Percentiles rank a stretch among this genome's conserved stretches.
phyloP scores from a whole-genome alignment of 495 filamentous ascomycete species.

The Annulohypoxylon moriforme region DNA sequence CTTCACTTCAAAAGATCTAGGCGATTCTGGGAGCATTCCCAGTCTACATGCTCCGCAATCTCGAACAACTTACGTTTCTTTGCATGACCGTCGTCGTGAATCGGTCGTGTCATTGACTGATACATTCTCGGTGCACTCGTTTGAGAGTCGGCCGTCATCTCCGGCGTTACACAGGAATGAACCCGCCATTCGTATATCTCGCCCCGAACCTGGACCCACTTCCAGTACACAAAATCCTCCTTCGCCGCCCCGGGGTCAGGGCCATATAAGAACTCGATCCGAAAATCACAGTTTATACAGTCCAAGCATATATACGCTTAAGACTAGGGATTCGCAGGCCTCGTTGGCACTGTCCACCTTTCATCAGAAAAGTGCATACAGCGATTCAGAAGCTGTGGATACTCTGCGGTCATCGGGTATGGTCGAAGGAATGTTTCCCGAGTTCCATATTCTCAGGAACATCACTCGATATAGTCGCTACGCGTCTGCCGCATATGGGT shows the following conservation, averaged over 20 bases:
- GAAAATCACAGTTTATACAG: slow-evolving; percentile 47
- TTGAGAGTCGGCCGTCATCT: slow-evolving; percentile 61
- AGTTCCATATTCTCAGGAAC: slow-evolving; percentile 74
- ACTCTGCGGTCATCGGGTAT: slow-evolving; percentile 66
- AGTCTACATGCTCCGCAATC: slow-evolving; percentile 49
- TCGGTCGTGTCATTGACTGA: slow-evolving; percentile 70
- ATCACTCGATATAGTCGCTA: slow-evolving; percentile 81
- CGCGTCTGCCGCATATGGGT: slow-evolving; percentile 80
- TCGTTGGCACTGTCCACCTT: slow-evolving; percentile 71
- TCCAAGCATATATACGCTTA: slow-evolving; percentile 77
- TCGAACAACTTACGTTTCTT: slow-evolving; percentile 60
- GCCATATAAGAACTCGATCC: slow-evolving; percentile 50
- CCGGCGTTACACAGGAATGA: slow-evolving; percentile 59
- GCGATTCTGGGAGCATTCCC: slow-evolving; percentile 16
- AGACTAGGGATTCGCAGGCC: slow-evolving; percentile 70
- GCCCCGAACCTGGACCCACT: slow-evolving; percentile 62
- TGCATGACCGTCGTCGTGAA: slow-evolving; percentile 66
- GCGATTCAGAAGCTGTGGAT: slow-evolving; percentile 65
- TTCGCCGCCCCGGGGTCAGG: slow-evolving; percentile 37
- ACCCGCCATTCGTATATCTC: slow-evolving; percentile 61
- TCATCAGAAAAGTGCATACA: slow-evolving; percentile 64
- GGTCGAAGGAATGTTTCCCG: slow-evolving; percentile 73
- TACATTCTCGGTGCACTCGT: slow-evolving; percentile 65
- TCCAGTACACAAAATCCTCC: slow-evolving; percentile 35
- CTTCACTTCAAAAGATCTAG: slow-evolving; percentile 50